These are phyloP conservation scores for Nothophytophthora sp. DNA, from an alignment of 352 stramenopile genomes.

Conservation along the genomic window DNA sequence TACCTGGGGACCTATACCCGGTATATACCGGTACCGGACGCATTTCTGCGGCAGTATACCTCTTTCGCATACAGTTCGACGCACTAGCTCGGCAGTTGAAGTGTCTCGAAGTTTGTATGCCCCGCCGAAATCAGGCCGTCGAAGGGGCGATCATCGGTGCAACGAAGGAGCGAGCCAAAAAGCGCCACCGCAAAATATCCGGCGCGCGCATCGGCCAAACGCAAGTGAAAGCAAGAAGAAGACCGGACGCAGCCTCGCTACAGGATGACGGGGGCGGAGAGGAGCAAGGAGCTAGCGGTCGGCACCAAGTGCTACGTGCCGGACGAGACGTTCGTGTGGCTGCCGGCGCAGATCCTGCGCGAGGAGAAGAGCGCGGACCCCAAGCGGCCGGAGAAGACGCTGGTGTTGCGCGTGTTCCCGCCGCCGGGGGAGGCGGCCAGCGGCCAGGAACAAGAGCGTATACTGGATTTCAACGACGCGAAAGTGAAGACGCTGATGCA, in stretches of 20 bases:
- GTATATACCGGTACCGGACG: no score
- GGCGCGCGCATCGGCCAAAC: background rate
- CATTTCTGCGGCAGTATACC: background rate
- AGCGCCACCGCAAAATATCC: background rate
- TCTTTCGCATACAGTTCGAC: background rate
- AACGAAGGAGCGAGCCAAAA: conserved; percentile 3
- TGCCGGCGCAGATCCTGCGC: conserved; percentile 70
- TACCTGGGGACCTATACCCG: no score
- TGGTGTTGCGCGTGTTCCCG: conserved; percentile 53
- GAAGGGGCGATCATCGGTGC: conserved; percentile 5
- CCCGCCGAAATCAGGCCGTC: background rate
- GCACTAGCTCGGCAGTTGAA: conserved; percentile 13
- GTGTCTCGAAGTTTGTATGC: conserved; percentile 28
- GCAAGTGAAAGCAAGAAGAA: no score
- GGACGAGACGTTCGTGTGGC: conserved; percentile 76
- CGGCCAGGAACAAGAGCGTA: conserved; percentile 45
- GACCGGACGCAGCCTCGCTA: no score
- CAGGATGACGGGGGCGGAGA: no score
- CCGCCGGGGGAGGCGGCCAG: conserved; percentile 26
- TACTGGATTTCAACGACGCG: conserved; percentile 77
- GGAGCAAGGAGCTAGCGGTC: conserved; percentile 30
- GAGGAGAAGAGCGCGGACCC: conserved; percentile 53
- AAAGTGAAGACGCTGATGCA: conserved; percentile 63
- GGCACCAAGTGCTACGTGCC: conserved; percentile 85
- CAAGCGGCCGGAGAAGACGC: conserved; percentile 58